phyloP scores from a whole-genome alignment of 139 green algal species.

The Chlorella sorokiniana region DNA sequence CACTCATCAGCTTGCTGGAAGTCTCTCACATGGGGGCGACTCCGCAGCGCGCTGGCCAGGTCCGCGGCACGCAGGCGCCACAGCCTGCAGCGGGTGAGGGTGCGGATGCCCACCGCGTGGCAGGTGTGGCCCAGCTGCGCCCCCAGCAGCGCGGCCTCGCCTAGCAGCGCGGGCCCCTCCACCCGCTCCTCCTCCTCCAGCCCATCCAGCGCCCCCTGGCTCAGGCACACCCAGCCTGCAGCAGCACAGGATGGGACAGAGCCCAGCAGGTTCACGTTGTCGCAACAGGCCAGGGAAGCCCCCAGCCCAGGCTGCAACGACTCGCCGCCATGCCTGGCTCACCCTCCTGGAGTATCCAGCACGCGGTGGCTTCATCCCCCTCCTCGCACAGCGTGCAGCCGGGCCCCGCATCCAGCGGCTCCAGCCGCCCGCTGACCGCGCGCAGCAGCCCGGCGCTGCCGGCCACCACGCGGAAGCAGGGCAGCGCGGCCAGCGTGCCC shows the following conservation, averaged over 20 bases:
- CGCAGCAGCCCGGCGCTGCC: not conserved
- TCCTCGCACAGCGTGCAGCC: slow-evolving; percentile 23
- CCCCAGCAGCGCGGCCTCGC: slow-evolving; percentile 18
- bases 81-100: slow-evolving; percentile 8
- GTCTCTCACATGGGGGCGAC: not conserved
- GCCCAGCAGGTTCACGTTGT: not conserved
- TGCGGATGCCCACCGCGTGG: slow-evolving; percentile 7
- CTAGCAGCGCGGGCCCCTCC: slow-evolving; percentile 14
- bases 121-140: not conserved
- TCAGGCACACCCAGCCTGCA: slow-evolving; percentile 10
- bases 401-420: not conserved
- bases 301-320: not conserved
- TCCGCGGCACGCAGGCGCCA: slow-evolving; percentile 1
- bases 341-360: slow-evolving; percentile 23
- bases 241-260: not conserved
- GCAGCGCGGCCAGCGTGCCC: not conserved
- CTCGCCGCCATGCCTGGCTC: not conserved
- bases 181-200: slow-evolving; percentile 1
- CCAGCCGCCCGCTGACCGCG: not conserved
- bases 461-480: not conserved
- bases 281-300: not conserved
- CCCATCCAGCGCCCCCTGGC: not conserved
- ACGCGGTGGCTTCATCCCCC: slow-evolving; percentile 7
- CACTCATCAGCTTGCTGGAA: not conserved
- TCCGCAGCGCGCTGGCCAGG: not conserved